Evolutionary conservation across 2,329 filamentous ascomycete genomes (phyloP), one percentile per base, ranked within the genome.

Genomic region (Zymoseptoria pseudotritici): DNA sequence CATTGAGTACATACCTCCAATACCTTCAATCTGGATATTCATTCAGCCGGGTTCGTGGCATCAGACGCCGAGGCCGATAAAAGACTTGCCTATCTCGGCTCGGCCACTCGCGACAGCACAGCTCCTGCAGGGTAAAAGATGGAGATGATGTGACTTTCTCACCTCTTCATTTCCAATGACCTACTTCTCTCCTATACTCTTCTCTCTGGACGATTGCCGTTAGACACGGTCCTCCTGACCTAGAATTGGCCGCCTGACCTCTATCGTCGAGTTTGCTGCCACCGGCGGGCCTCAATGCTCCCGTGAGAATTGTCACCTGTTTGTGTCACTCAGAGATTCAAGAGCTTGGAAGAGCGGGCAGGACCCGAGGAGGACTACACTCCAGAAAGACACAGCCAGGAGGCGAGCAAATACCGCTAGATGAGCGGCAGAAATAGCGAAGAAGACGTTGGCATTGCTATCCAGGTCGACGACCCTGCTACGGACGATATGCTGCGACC

Each of bases 401-500:
- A 50, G 24, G 53, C 50, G 22, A 53, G 20, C 50, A n/a, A 24
- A 54, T n/a, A 20, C 31, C 17, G 26, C 51, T 46, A 42, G 24
- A 54, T 36, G 24, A 17, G 24, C 56, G 50, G 31, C 50, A 42
- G 50, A 22, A 46, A n/a, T 6, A 46, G 36, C 36, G 36, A n/a
- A 46, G 36, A 46, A 17, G 36, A 46, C 36, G 36, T n/a, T n/a
- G 36, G 36, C 11, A 17, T 17, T 46, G 36, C 36, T 46, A 46
- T 46, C 17, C 13, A 46, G 36, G 26, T 13, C 11, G 24, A 51
- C 20, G 17, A 53, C n/a, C 31, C 29, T 11, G 2, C 50, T 49
- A 49, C 56, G 9, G 21, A 58, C 61, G 79, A 71, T 63, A 79
- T 81, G 75, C 70, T 60, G 54, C 58, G 52, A 19, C 29, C 50